Evolutionary conservation across 208 protist species (phyloP), one percentile per base, ranked within the genome.

Genomic region (Hexamita inflata): DNA sequence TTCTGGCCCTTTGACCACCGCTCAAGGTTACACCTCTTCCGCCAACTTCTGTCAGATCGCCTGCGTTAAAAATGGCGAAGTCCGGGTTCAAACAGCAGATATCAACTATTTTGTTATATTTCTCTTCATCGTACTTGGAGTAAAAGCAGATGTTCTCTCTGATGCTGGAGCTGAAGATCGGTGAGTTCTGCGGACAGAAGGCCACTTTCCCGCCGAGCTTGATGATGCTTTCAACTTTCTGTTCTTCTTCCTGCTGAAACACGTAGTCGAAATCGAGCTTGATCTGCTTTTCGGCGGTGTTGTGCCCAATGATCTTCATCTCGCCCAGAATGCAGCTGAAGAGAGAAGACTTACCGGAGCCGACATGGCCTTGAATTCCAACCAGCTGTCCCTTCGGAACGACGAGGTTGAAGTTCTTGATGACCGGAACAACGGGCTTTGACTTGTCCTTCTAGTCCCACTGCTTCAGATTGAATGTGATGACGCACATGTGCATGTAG

Each of bases 11-110:
- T 80, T 92, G 88, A 26, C 90, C 90, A 42, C 89, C 89, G 15
- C 74, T 84, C 11, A 92, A 74, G 64, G 88, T 93, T 34, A 93
- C 81, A 39, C 91, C 91, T 40, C 79, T 74, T 45, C 90, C 87
- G 26, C 89, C 90, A 77, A 93, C 38, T 49, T 70, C 64, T 38
- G 64, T 70, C 34, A 45, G 11, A 11, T 42, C 64, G 42, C 64
- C 64, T 15, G 11, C 2, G 9, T 7, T 4, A 35, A 70, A 49
- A n/a, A 11, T 57, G 4, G 11, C 7, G 4, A 70, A n/a, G n/a
- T 70, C 64, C 42, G 38, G 24, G 11, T 70, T 38, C 15, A 70
- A 38, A 70, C 34, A 35, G 15, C 38, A 70, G 2, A 70, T 40
- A 30, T 70, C 28, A 70, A 70, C 42, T 28, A 49, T 38, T 45